These are phyloP conservation scores for Fusarium subglutinans DNA, from an alignment of 2,329 filamentous ascomycete genomes.

Conservation along the genomic window DNA sequence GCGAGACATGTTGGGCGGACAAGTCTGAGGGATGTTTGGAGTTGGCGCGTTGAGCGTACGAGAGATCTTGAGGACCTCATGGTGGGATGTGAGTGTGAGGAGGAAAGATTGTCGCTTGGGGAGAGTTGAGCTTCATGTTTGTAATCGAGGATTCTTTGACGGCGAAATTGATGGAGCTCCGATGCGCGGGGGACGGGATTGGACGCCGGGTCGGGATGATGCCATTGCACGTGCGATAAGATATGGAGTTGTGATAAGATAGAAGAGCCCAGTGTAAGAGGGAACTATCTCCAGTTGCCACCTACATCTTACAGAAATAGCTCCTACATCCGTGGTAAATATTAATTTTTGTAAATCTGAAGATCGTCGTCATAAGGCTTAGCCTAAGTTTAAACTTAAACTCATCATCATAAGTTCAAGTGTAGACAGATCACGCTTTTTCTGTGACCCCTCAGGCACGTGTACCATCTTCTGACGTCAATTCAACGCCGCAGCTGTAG, in stretches of 20 bases:
- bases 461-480: slow-evolving; percentile 28
- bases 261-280: not conserved
- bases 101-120: not conserved
- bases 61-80: slow-evolving; percentile 40
- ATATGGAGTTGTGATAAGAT: slow-evolving; percentile 23
- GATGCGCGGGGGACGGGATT: slow-evolving; percentile 32
- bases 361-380: not conserved
- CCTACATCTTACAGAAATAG: not conserved
- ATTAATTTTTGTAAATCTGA: too few species aligned
- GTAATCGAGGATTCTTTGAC: slow-evolving; percentile 31
- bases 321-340: too few species aligned
- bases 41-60: slow-evolving; percentile 29
- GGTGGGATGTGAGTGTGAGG: slow-evolving; percentile 1
- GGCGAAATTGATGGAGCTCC: slow-evolving; percentile 23
- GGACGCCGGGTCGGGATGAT: slow-evolving; percentile 31
- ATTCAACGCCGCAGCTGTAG: not conserved
- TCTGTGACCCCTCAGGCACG: not conserved
- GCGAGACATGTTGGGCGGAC: slow-evolving; percentile 3
- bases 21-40: slow-evolving; percentile 11
- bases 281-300: not conserved
- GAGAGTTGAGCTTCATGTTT: slow-evolving; percentile 34
- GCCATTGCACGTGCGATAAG: slow-evolving; percentile 43
- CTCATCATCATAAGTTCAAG: not conserved
- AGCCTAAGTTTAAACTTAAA: not conserved
- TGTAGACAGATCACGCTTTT: not conserved